Evolutionary conservation across 495 filamentous ascomycete species (phyloP), one percentile per base, ranked within the genome.

Genomic region (Beverwykella pulmonaria): DNA sequence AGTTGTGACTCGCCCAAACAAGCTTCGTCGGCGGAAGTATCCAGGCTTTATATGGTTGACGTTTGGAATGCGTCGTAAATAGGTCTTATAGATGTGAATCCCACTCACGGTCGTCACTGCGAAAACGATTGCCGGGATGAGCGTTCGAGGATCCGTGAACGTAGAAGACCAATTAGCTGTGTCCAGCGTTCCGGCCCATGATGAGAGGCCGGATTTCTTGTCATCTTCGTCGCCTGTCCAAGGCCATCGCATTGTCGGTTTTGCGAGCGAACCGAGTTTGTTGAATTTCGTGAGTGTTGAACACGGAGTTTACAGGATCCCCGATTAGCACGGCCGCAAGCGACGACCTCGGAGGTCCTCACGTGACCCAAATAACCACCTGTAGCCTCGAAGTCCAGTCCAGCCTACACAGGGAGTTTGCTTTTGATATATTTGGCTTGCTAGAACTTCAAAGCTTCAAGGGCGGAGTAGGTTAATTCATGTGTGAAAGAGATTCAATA

Each of bases 1-100:
- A 66, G 90, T 92, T 27, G 94, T 97, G 2, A 97, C 94, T 59
- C 80, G 82, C 8, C 94, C 94, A 68, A 93, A 87, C 53, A 98
- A 68, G 56, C 84, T 90, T 63, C 92, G 82, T 55, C 78, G 84
- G 20, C 90, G 87, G 71, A 91, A 90, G 72, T 83, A 84, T 9
- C 74, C 79, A 1, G 90, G 85, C 59, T 83, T 82, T 71, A 98
- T 92, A 68, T 90, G 80, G 6, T 80, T 77, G 22, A 89, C 86
- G 56, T 83, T 86, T 56, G 90, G 91, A 59, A 98, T 86, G 32
- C 94, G 91, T 44, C 90, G 89, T 9, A 98, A 81, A 74, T 90
- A 95, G 20, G 82, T 81, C 19, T 87, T 84, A 75, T 91, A 92
- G 60, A 93, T 70, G 54, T 82, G 80, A 27, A 87, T 72, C 23